Evolutionary conservation across 495 filamentous ascomycete genomes (phyloP), one percentile per base, ranked within the genome.

Genomic region (Penicillium herquei): DNA sequence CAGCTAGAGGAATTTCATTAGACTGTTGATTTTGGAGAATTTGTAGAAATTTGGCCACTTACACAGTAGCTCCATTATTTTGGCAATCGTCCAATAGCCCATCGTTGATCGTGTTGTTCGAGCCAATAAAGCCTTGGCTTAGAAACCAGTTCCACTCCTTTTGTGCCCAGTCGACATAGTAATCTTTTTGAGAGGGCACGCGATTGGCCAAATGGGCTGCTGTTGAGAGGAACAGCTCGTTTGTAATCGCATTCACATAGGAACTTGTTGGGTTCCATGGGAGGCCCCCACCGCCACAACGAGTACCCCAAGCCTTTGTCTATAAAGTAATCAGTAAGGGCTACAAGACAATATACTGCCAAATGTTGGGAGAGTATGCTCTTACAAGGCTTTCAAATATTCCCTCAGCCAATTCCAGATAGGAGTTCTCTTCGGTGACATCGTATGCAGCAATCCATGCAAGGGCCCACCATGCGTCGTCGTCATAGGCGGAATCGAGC

Each of bases 141-240:
- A 78, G 70, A 70, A 93, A 90, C 88, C 88, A 93, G 17, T 75
- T 61, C 85, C 87, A 90, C 58, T 84, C 70, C 7, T 70, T 65
- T 46, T 70, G 52, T 7, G 87, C 88, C 58, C 80, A 82, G 50
- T 74, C 52, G 6, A 83, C 62, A 65, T 87, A 90, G 21, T 80
- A 71, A 6, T 68, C 54, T 58, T 79, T 82, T 1, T 70, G 72
- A 14, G 58, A 61, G 18, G 70, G 54, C 0, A 84, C 75, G 11
- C 88, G 82, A 65, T 88, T 89, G 31, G 87, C 86, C n/a, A 92
- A 81, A 58, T 85, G 81, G 9, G 89, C 85, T 5, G 85, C 88
- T 3, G 88, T 79, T 16, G 73, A 77, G 18, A 92, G 75, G 65
- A 84, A 91, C 7, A 91, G 79, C 65, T 90, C 88, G 67, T 91